phyloP scores from a whole-genome alignment of 495 filamentous ascomycete genomes.

The Saxophila tyrrhenica region DNA sequence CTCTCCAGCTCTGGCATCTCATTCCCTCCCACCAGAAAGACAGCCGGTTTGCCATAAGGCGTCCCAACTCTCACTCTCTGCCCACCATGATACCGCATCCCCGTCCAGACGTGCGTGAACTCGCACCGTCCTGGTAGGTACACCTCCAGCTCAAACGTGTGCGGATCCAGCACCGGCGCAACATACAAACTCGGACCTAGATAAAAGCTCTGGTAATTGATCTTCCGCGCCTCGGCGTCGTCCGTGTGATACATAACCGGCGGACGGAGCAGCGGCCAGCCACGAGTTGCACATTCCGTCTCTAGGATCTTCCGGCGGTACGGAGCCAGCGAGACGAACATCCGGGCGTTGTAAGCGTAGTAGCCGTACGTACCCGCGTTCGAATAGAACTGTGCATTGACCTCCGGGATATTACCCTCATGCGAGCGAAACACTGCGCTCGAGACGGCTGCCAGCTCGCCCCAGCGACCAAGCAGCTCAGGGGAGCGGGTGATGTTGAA shows the following conservation, averaged over 20 bases:
- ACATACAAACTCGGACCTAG: conserved; percentile 3
- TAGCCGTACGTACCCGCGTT: neutral
- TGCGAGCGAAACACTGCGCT: conserved; percentile 2
- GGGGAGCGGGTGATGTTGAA: conserved; percentile 2
- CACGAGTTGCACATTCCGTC: neutral
- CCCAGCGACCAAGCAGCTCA: conserved; percentile 4
- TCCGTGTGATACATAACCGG: conserved; percentile 3
- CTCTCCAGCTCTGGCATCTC: neutral
- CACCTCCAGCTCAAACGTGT: neutral
- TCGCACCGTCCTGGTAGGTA: neutral
- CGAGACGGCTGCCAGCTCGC: conserved; percentile 1
- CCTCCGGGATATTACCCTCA: conserved; percentile 1
- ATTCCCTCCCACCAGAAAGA: neutral
- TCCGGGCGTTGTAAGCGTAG: conserved; percentile 1
- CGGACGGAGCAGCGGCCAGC: conserved; percentile 2
- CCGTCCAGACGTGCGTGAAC: conserved; percentile 2
- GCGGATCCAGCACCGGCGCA: neutral
- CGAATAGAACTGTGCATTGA: conserved; percentile 6
- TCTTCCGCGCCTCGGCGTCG: neutral
- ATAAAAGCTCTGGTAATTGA: conserved; percentile 6
- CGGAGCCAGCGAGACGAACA: neutral
- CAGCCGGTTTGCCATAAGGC: neutral
- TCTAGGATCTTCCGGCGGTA: neutral
- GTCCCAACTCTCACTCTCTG: neutral
- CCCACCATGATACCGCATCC: neutral